phyloP scores from a whole-genome alignment of 768 basidiomycete species.

The Termitomyces eurrhizus region DNA sequence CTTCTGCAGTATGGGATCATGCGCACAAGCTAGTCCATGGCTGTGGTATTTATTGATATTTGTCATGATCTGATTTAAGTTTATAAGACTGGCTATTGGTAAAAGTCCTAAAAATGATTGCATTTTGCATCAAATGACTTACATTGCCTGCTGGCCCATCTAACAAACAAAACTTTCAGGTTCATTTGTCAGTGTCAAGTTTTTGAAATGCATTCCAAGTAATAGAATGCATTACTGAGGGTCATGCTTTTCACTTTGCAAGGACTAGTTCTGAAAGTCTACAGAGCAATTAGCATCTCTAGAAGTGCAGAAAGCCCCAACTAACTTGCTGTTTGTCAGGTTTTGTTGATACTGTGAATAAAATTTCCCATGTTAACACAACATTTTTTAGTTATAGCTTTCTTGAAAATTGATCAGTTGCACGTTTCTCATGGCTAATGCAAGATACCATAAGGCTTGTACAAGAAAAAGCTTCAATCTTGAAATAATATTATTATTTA shows the following conservation, averaged over 20 bases:
- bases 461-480: conserved; percentile 44
- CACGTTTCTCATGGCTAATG: no score
- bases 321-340: conserved; percentile 60
- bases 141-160: conserved; percentile 66
- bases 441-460: conserved; percentile 52
- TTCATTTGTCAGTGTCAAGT: conserved; percentile 43
- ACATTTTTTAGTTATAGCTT: no score
- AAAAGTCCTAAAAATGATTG: no score
- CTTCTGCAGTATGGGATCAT: no score
- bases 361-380: conserved; percentile 50
- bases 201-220: conserved; percentile 64
- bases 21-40: no score
- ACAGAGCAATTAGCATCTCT: not conserved
- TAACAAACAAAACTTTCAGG: conserved; percentile 60
- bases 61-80: no score
- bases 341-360: conserved; percentile 44
- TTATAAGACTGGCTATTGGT: no score
- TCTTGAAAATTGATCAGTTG: no score
- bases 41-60: no score
- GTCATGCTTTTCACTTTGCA: conserved; percentile 72
- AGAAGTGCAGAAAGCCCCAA: not conserved
- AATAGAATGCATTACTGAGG: conserved; percentile 71
- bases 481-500: conserved; percentile 49
- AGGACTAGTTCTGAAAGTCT: conserved; percentile 67
- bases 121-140: conserved; percentile 67